Base-by-base conservation (phyloP, 129 eudicot genomes). In the Flaveria robusta region DNA sequence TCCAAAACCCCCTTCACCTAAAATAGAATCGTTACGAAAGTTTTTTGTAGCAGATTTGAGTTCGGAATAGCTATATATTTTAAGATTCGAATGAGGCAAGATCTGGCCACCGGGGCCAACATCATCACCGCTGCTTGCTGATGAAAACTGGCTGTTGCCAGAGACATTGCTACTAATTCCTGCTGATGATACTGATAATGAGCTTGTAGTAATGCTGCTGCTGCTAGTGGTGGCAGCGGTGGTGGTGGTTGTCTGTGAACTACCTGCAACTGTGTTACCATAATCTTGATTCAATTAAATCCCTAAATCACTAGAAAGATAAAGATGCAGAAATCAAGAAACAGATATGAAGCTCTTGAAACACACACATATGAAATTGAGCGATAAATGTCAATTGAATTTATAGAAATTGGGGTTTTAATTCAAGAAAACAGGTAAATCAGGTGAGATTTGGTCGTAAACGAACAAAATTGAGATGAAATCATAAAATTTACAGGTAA, bases 131-230 rank as follows among this genome's bases (percentile, higher is more conserved):
- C 89, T 85, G 72, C 91, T 87, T 13, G 81, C 85, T 2, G 86
- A 87, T 16, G 96, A 92, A 76, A 84, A 87, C 51, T 45, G 82
- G 82, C 96, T 89, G 78, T 82, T 86, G 31, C 95, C 81, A 0
- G 95, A 91, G 75, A 81, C 75, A 58, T 59, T 82, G 62, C 84
- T 84, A 71, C 89, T 84, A 46, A 74, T 70, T 42, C 82, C 82
- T 42, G 90, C 74, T 58, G 82, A 46, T 3, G 67, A 72, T 22
- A 79, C 6, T 63, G 79, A 66, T 46, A 76, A 65, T 63, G 82
- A 82, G 37, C 79, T 75, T 72, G 84, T 75, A 29, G 85, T 77
- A 29, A 77, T 77, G 54, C 82, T 72, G 49, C 84, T 74, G 76
- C 43, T 63, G 12, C 43, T 29, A 4, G 68, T 63, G 2, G 14